phyloP scores from a whole-genome alignment of 2,329 filamentous ascomycete genomes.

The Xylariaceae sp. region DNA sequence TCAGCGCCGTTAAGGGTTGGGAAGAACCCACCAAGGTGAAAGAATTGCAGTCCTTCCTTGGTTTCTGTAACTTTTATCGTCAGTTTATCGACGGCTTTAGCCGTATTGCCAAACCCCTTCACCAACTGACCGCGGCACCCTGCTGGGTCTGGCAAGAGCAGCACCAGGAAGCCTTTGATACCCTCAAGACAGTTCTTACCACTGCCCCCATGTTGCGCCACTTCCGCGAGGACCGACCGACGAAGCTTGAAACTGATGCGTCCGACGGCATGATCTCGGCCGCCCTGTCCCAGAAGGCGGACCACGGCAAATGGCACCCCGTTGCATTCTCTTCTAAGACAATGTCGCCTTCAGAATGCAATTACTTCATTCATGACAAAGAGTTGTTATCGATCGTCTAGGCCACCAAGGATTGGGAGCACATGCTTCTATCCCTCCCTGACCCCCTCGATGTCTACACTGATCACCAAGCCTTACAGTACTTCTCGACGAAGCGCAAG shows the following conservation, averaged over 20 bases:
- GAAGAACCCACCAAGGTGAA: background rate
- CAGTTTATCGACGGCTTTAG: background rate
- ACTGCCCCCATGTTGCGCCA: background rate
- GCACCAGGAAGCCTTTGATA: background rate
- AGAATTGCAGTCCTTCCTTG: background rate
- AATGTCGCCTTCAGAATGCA: too few relatives aligned
- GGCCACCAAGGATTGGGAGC: too few relatives aligned
- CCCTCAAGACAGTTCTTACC: background rate
- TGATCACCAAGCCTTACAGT: too few relatives aligned
- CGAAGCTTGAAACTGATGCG: background rate
- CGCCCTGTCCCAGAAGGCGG: too few relatives aligned
- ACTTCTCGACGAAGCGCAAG: too few relatives aligned
- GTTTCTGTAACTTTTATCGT: background rate
- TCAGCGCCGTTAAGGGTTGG: background rate
- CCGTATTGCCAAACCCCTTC: background rate
- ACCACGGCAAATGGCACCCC: too few relatives aligned
- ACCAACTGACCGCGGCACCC: background rate
- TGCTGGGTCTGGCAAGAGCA: background rate
- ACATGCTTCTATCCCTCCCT: too few relatives aligned
- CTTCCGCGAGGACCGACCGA: background rate
- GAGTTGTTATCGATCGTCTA: too few relatives aligned
- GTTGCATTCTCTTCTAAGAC: too few relatives aligned
- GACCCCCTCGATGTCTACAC: too few relatives aligned
- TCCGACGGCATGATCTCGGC: too few relatives aligned
- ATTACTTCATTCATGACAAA: too few relatives aligned